Evolutionary conservation across 2,329 filamentous ascomycete genomes (phyloP).

Genomic region (Penicillium decumbens): DNA sequence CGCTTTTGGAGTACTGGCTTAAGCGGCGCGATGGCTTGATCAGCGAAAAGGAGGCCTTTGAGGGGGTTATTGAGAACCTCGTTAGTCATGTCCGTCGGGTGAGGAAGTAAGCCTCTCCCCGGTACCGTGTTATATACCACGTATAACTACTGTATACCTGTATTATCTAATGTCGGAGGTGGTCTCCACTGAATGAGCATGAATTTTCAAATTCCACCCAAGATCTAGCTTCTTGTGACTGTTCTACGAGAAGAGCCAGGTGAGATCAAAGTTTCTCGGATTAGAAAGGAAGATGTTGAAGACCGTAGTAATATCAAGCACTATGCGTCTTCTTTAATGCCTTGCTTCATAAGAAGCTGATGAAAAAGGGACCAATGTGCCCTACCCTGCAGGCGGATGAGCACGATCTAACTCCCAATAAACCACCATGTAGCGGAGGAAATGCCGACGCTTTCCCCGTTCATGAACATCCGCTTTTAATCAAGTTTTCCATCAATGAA

Average conservation of each 20-base stretch:
- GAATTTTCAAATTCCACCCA: not conserved
- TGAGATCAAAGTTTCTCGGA: not conserved
- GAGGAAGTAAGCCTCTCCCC: conserved; percentile 56
- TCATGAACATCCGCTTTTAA: not conserved
- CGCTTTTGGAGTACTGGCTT: conserved; percentile 83
- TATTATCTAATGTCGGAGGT: conserved; percentile 23
- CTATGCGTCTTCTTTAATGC: not conserved
- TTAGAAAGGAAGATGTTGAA: not conserved
- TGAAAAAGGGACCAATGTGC: not conserved
- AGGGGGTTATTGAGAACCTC: conserved; percentile 93
- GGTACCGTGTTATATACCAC: conserved; percentile 8
- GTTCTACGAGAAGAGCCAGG: not conserved
- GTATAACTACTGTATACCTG: conserved; percentile 19
- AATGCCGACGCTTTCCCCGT: not conserved
- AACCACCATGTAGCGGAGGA: not conserved
- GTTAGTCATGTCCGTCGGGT: conserved; percentile 86
- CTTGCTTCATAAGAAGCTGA: not conserved
- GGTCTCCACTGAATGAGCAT: conserved; percentile 12
- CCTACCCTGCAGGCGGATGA: not conserved
- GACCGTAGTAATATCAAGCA: not conserved
- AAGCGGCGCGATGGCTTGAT: conserved; percentile 79
- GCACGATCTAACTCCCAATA: not conserved
- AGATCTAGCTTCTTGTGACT: not conserved
- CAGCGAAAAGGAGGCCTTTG: conserved; percentile 87
- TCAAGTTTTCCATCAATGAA: not conserved